A percentile compares a stretch with the other conserved stretches of the same genome.
These are phyloP conservation scores for Leccinum subrobustum DNA, from an alignment of 1,284 basidiomycete genomes.

Conservation along the genomic window DNA sequence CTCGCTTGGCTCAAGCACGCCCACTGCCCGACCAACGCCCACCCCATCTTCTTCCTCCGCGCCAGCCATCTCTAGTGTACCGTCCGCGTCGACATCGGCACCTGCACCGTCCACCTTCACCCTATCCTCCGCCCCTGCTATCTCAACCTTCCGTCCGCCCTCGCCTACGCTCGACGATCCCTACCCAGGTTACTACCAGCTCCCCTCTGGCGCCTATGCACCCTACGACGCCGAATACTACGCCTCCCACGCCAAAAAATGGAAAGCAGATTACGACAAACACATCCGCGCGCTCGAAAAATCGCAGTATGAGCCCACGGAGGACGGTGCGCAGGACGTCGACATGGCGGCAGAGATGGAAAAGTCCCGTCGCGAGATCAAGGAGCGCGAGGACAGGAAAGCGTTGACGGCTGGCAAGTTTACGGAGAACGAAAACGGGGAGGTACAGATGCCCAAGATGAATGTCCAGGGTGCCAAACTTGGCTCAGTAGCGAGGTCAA, in stretches of 20 bases:
- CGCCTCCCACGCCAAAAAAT: conserved; percentile 65
- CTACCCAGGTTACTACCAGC: conserved; percentile 87
- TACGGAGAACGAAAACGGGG: conserved; percentile 46
- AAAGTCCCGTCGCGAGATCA: conserved; percentile 63
- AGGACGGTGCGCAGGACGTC: conserved; percentile 46
- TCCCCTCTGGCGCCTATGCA: conserved; percentile 78
- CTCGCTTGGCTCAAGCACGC: conserved; percentile 44
- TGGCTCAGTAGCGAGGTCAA: conserved; percentile 63
- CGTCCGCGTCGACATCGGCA: neutral
- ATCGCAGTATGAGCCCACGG: conserved; percentile 22
- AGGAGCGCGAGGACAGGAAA: conserved; percentile 72
- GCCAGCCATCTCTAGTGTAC: conserved; percentile 4
- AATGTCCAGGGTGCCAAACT: conserved; percentile 75
- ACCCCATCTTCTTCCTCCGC: conserved; percentile 4
- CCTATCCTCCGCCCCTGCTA: conserved; percentile 64
- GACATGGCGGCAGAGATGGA: conserved; percentile 74
- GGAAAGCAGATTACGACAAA: conserved; percentile 67
- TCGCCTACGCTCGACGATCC: conserved; percentile 73
- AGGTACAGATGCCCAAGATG: conserved; percentile 64
- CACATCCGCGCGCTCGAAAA: conserved; percentile 72
- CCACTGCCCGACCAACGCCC: conserved; percentile 17
- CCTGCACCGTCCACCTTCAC: conserved; percentile 13
- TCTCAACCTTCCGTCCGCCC: conserved; percentile 73
- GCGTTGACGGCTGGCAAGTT: conserved; percentile 47
- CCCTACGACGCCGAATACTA: conserved; percentile 80